Base-by-base conservation (phyloP, 805 yeast species). In the Saitoella complicata region DNA sequence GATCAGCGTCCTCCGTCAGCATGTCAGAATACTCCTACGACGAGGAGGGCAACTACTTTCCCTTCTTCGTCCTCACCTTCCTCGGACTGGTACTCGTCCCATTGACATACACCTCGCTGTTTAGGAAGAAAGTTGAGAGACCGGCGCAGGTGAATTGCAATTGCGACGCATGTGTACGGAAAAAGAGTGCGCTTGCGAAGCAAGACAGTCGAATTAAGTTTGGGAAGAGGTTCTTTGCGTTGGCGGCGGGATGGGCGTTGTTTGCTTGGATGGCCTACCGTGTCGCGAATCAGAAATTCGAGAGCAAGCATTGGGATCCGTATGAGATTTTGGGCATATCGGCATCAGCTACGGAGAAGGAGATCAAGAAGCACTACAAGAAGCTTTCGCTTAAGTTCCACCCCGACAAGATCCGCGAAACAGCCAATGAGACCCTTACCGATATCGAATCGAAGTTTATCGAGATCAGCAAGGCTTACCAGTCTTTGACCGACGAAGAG, bases 401-500 rank as follows among this genome's bases (percentile, higher is more conserved):
- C 60, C 99, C 99, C 2, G 99, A 91, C 64, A 91, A 91, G 63
- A 66, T 87, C 48, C 71, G 79, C 37, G 73, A 76, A 50, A 60
- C 59, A 9, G 65, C 54, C 38, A 76, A 75, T 52, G 61, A 76
- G 57, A 64, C 76, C 13, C 76, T 71, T 31, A 73, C 67, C 37
- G 83, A 68, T 51, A 71, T 81, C 61, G 96, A 88, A 62, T 76
- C 78, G 45, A 72, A 72, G 38, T 91, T 75, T 61, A 88, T 87
- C 36, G 70, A 75, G 53, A 81, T 91, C 55, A 79, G 83, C 47
- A 82, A 83, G 62, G 99, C 99, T 30, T 86, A 93, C 65, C 82
- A 86, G 62, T 84, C 98, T 2, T 72, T 91, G 51, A 93, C 98
- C 9, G 97, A 91, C 62, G 95, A 84, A 53, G 71, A 69, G 7